Evolutionary conservation across 306 rosid genomes (phyloP), one percentile per base, ranked within the genome.

Genomic region (Prunus armeniaca): DNA sequence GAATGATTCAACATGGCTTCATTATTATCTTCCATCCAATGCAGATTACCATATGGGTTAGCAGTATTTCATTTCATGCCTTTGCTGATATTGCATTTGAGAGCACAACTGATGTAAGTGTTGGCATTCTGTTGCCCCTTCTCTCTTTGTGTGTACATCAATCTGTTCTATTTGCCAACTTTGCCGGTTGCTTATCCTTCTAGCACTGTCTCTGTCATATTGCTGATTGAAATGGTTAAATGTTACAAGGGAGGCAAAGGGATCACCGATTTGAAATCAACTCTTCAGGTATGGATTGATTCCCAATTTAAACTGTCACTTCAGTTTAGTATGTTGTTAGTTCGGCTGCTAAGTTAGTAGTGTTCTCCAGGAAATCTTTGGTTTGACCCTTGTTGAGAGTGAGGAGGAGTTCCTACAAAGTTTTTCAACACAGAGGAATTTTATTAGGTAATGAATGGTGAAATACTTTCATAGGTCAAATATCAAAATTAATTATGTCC

Each of bases 161-260:
- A 18, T 58, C 5, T 17, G 38, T 69, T 25, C 10, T 5, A 15
- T 25, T 28, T 60, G 32, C n/a, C 65, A 13, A 24, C 10, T 2
- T 13, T 27, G 17, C n/a, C 13, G 5, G 5, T 60, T 25, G 15
- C 9, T 32, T 65, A 43, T 43, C 27, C 43, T 57, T 3, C 74
- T 76, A 70, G 19, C 56, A 81, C 60, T 58, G 25, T 45, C 47
- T 65, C 13, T 71, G 17, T 24, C 60, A 50, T 64, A 60, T 74
- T 67, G 19, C 79, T 77, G 45, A 65, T 57, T 54, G 47, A 65
- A 71, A 72, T 60, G 84, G 64, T 56, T 81, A 46, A 65, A 75
- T 80, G 71, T 80, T 87, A 25, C n/a, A 47, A 95, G 99, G 88
- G 90, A 46, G 99, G 97, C 62, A 95, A 89, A 86, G 98, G 99